Conservation (phyloP, 1,284 basidiomycete species). For the Cutaneotrichosporon sp. region DNA sequence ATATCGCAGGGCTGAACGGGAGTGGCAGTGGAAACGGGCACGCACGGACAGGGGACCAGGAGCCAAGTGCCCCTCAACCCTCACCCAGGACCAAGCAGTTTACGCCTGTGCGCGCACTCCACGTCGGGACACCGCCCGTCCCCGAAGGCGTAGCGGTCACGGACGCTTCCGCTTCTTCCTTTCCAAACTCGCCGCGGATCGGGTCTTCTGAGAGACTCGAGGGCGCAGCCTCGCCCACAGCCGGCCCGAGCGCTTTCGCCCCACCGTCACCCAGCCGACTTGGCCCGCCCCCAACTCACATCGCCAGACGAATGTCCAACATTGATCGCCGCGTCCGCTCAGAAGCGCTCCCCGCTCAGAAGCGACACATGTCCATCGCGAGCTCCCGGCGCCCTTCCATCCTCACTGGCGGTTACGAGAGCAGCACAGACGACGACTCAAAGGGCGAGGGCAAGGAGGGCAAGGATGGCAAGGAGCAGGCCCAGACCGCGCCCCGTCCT, state of each 20-base stretch:
- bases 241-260: background rate
- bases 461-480: no score
- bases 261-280: background rate
- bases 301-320: constrained; percentile 8
- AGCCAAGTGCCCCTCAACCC: background rate
- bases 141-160: background rate
- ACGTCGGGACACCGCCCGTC: background rate
- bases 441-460: background rate
- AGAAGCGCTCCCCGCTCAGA: constrained; percentile 6
- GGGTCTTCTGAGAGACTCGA: constrained; percentile 59
- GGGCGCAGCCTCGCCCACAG: background rate
- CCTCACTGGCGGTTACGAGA: constrained; percentile 48
- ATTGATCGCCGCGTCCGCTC: constrained; percentile 17
- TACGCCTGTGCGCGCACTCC: constrained; percentile 5
- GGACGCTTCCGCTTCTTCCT: background rate
- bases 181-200: constrained; percentile 76
- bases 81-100: constrained; percentile 1
- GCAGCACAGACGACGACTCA: constrained; percentile 30
- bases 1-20: background rate
- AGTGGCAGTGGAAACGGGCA: background rate
- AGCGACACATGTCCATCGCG: constrained; percentile 14
- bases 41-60: background rate
- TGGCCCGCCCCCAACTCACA: background rate
- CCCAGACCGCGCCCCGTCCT: background rate
- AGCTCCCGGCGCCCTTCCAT: constrained; percentile 16